These are phyloP conservation scores for Dryas octopetala DNA, from an alignment of 306 rosid species.

Conservation along the genomic window DNA sequence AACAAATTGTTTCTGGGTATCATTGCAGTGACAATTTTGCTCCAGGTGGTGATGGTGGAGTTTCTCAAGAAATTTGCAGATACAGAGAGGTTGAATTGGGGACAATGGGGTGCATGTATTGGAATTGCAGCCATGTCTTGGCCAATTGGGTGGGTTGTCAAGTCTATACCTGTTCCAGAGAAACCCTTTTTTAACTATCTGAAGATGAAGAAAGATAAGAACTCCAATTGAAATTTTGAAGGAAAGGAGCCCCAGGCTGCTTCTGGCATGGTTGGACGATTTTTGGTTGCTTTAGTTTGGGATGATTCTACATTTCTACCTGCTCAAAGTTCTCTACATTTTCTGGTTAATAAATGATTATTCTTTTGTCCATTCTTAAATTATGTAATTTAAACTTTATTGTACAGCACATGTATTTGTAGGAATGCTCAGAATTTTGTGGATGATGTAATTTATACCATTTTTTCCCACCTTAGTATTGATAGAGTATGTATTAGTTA, in stretches of 20 bases:
- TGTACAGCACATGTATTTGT: background rate
- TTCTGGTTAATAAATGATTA: background rate
- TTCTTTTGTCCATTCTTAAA: background rate
- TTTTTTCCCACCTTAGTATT: no score
- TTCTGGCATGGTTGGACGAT: background rate
- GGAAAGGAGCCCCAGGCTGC: background rate
- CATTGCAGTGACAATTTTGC: constrained; percentile 24
- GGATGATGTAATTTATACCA: background rate
- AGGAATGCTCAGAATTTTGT: background rate
- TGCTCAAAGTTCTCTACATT: no score
- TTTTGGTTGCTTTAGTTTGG: background rate
- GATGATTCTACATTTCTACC: no score
- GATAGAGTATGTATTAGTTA: no score
- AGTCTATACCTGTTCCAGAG: constrained; percentile 34
- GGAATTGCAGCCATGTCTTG: constrained; percentile 32
- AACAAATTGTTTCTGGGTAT: constrained; percentile 40
- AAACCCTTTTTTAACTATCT: constrained; percentile 25
- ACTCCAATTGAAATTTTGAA: background rate
- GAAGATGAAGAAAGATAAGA: background rate
- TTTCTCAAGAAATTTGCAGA: constrained; percentile 36
- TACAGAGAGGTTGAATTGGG: constrained; percentile 38
- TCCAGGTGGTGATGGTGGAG: constrained; percentile 44
- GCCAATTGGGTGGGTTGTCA: constrained; percentile 40
- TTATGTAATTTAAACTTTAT: background rate
- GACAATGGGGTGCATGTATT: constrained; percentile 38